Base-by-base conservation (phyloP, 2,329 filamentous ascomycete species). In the Penicillium sp. region DNA sequence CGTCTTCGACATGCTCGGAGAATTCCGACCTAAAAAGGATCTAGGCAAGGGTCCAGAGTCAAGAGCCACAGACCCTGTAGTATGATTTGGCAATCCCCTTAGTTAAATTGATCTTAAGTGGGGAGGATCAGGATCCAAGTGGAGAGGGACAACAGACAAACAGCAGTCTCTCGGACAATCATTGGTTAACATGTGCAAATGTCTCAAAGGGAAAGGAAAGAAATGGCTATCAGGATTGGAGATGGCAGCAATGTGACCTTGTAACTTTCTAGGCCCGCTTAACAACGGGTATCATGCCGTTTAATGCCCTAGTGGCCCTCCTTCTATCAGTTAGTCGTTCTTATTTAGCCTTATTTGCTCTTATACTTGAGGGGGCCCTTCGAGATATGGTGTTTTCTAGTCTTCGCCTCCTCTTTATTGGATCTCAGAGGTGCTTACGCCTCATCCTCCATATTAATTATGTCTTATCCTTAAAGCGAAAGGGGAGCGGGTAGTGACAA, bases 221-320 rank as follows among this genome's bases (percentile, higher is more conserved):
- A 21, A 56, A 29, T 53, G 41, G 16, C 52, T 55, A 55, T 55
- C 52, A 40, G 47, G 21, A 37, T 46, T 40, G 45, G 45, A 52
- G 25, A 42, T 50, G 23, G 4, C 58, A 59, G 55, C 58, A 57
- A 65, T 64, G 61, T 50, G 52, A 64, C 61, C 57, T 54, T 61
- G 62, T 64, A 65, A 63, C 45, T 65, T 65, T 65, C 16, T 57
- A 50, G 55, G 48, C 48, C 58, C 62, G 60, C 60, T 51, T 65
- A 63, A 62, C 60, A 38, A 57, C 62, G 62, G 62, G 39, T 62
- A 54, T 54, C 54, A 57, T 54, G 39, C 56, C 54, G 47, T 50
- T 53, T 57, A 39, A 39, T 61, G 56, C 60, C 59, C 54, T 52
- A 46, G 41, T 49, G 25, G 27, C 21, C 38, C n/a, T 23, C 32